Percentiles rank a stretch among this genome's conserved stretches.
Conservation (phyloP, 169 alveolate species). For the Babesia bigemina region DNA sequence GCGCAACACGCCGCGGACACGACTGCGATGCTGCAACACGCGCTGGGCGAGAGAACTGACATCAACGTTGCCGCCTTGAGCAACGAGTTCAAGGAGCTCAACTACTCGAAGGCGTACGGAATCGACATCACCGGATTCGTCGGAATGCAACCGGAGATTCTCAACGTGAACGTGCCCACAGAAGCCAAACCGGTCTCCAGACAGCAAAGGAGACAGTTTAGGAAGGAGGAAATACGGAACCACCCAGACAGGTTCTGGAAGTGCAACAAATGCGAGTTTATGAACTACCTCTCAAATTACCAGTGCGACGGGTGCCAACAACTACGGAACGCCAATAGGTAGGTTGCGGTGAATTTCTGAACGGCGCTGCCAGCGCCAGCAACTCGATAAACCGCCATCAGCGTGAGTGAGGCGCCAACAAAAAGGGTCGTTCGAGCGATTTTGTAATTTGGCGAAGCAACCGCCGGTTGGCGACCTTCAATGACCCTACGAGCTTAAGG, state of each 20-base stretch:
- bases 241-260: conserved; percentile 66
- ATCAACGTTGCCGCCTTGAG: conserved; percentile 2
- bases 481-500: no score
- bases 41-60: conserved; percentile 23
- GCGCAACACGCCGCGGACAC: conserved; percentile 5
- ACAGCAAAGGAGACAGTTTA: conserved; percentile 15
- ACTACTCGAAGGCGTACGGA: conserved; percentile 59
- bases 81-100: conserved; percentile 38
- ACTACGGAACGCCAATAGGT: conserved; percentile 24
- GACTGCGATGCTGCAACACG: not conserved
- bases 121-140: conserved; percentile 48
- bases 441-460: no score
- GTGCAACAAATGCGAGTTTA: conserved; percentile 56
- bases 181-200: conserved; percentile 22
- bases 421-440: not conserved
- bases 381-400: not conserved
- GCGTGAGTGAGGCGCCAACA: not conserved
- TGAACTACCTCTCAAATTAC: conserved; percentile 65
- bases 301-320: conserved; percentile 52
- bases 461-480: no score
- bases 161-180: conserved; percentile 11
- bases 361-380: not conserved
- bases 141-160: conserved; percentile 38
- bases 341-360: not conserved
- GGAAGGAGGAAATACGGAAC: conserved; percentile 34